phyloP scores from a whole-genome alignment of 2,329 filamentous ascomycete species.

The Trichophyton benhamiae region DNA sequence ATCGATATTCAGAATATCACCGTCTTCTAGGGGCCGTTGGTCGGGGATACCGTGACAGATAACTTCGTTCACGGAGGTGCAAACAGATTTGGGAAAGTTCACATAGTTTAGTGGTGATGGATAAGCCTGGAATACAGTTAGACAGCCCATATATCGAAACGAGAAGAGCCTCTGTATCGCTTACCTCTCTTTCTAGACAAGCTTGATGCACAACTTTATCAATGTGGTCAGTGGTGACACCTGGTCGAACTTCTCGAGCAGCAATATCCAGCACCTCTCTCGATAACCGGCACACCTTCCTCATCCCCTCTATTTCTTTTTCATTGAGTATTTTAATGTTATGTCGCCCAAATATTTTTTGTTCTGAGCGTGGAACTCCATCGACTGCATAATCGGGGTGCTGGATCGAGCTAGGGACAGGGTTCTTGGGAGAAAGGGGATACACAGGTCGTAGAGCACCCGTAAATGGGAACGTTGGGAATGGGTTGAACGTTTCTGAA shows the following conservation, averaged over 20 bases:
- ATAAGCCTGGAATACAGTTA: conserved; percentile 53
- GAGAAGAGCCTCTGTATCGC: conserved; percentile 22
- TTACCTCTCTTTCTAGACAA: conserved; percentile 79
- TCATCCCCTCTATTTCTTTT: conserved; percentile 75
- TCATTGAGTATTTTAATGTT: conserved; percentile 74
- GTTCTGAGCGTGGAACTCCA: conserved; percentile 59
- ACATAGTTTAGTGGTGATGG: conserved; percentile 92
- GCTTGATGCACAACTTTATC: conserved; percentile 93
- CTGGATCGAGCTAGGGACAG: conserved; percentile 65
- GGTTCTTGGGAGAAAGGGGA: conserved; percentile 59
- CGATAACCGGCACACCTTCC: conserved; percentile 75
- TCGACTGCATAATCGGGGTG: conserved; percentile 80
- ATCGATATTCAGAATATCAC: conserved; percentile 95
- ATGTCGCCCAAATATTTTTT: conserved; percentile 55
- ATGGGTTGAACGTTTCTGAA: conserved; percentile 80
- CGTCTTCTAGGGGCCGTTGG: conserved; percentile 71
- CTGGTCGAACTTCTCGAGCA: conserved; percentile 70
- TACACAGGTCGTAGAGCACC: conserved; percentile 77
- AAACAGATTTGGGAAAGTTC: conserved; percentile 94
- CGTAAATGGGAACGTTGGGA: conserved; percentile 73
- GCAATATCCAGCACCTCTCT: conserved; percentile 90
- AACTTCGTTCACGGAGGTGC: conserved; percentile 90
- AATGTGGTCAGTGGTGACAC: conserved; percentile 88
- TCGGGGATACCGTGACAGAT: conserved; percentile 99
- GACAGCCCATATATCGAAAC: conserved; percentile 10